Base-by-base conservation (phyloP, 1,284 basidiomycete genomes). In the Austropuccinia psidii region DNA sequence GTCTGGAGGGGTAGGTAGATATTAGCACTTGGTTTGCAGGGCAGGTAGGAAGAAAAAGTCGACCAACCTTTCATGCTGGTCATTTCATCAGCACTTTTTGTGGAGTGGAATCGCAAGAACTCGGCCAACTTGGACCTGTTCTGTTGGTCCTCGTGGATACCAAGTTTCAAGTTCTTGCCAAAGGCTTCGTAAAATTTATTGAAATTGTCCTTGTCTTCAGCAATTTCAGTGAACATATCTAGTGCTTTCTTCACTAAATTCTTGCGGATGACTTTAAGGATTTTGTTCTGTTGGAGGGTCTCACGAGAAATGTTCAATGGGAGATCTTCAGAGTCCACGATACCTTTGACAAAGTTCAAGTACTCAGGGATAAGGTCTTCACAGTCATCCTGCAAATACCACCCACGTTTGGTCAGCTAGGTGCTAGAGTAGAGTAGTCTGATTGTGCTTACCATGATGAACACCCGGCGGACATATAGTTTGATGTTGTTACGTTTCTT, bases 401-500 rank as follows among this genome's bases (percentile, higher is more conserved):
- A 17, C 27, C 19, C 2, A 17, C 21, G 33, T 15, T 52, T 37
- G 52, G 21, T 2, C 47, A 2, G 15, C 3, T 15, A 31, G 2
- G 27, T 1, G 17, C 19, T 7, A 24, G 31, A 2, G 39, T 13
- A 31, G 39, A n/a, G 19, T 21, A 9, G 11, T 7, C 15, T 4
- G 17, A 7, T 21, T 1, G 17, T 31, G 27, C 52, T 49, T 5
- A 70, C 67, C 91, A 96, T 97, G 87, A 99, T 98, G 86, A 99
- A 98, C 80, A 98, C 95, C 75, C 96, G 93, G 85, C 96, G 93
- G 79, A 99, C 96, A 83, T 98, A 98, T 82, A 99, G 93, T 86
- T 98, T 98, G 87, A 99, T 98, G 90, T 98, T 98, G 88, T 98
- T 98, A 81, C 95, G 91, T 89, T 98, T 98, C 91, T 98, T 98